Evolutionary conservation across 164 flowering plant species (phyloP).

Genomic region (Piper longum): DNA sequence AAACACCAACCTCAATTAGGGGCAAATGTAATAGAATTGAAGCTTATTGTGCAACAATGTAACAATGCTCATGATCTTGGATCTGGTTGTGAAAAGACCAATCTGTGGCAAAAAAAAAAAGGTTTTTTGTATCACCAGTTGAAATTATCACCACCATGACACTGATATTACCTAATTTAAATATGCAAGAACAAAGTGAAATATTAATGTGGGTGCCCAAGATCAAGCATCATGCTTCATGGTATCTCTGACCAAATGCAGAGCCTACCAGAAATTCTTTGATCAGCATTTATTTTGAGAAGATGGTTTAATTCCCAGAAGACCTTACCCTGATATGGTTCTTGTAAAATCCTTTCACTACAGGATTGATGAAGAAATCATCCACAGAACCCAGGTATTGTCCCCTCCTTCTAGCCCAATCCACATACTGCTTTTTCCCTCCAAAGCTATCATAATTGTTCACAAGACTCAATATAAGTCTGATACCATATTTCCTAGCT

Average conservation of each 20-base stretch:
- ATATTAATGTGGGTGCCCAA: too few relatives aligned
- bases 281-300: not conserved
- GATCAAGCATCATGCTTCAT: too few relatives aligned
- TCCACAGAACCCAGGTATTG: conserved; percentile 5
- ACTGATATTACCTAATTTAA: too few relatives aligned
- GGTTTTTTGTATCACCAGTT: too few relatives aligned
- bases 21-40: too few relatives aligned
- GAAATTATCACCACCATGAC: too few relatives aligned
- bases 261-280: not conserved
- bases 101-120: too few relatives aligned
- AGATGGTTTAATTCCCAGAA: not conserved
- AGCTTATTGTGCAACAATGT: too few relatives aligned
- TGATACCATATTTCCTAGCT: conserved; percentile 14
- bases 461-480: conserved; percentile 17
- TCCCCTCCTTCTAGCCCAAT: conserved; percentile 20
- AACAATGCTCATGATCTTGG: too few relatives aligned
- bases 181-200: too few relatives aligned
- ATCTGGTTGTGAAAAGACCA: too few relatives aligned
- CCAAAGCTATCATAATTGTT: conserved; percentile 21
- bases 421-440: conserved; percentile 17
- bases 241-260: not conserved
- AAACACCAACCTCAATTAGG: not conserved
- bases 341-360: conserved; percentile 14
- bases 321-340: conserved; percentile 17
- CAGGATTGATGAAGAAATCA: conserved; percentile 11